A percentile compares a stretch with the other conserved stretches of the same genome.
Evolutionary conservation across 2,329 filamentous ascomycete species (phyloP).

Genomic region (Orbilia brochopaga): DNA sequence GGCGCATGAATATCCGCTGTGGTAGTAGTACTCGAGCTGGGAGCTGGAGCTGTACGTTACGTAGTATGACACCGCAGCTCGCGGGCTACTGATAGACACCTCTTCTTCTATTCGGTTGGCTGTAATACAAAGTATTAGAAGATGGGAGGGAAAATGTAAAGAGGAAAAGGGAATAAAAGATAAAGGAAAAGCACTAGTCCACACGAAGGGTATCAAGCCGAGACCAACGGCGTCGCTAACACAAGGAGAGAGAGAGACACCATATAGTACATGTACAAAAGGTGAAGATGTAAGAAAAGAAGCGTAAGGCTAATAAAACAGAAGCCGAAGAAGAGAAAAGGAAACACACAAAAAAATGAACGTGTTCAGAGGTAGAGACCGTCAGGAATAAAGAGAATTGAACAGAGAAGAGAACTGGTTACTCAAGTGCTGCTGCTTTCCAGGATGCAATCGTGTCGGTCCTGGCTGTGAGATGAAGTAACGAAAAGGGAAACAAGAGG

Average conservation of each 20-base stretch:
- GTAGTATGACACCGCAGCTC: background rate
- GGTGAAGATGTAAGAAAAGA: constrained; percentile 9
- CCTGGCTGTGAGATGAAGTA: constrained; percentile 12
- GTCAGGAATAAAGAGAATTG: constrained; percentile 1
- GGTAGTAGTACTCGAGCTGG: too few species aligned
- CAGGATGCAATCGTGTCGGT: constrained; percentile 4
- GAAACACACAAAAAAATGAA: constrained; percentile 1
- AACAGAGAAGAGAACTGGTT: constrained; percentile 4
- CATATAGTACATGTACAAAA: constrained; percentile 33
- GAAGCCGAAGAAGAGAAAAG: constrained; percentile 19
- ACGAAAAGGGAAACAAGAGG: constrained; percentile 2
- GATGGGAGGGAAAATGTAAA: constrained; percentile 15
- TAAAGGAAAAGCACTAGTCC: constrained; percentile 4
- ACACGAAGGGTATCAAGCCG: constrained; percentile 10
- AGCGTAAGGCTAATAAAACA: constrained; percentile 23
- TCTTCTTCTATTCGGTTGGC: constrained; percentile 6
- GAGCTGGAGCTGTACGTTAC: too few species aligned
- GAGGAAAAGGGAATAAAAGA: constrained; percentile 3
- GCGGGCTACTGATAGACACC: background rate
- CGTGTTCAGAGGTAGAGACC: constrained; percentile 4
- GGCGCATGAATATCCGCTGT: too few species aligned
- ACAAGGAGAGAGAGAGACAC: constrained; percentile 11
- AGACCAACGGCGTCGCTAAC: constrained; percentile 11
- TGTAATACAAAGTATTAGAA: constrained; percentile 23
- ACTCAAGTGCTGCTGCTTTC: constrained; percentile 9